phyloP scores from a whole-genome alignment of 306 rosid species.

The Begonia masoniana region DNA sequence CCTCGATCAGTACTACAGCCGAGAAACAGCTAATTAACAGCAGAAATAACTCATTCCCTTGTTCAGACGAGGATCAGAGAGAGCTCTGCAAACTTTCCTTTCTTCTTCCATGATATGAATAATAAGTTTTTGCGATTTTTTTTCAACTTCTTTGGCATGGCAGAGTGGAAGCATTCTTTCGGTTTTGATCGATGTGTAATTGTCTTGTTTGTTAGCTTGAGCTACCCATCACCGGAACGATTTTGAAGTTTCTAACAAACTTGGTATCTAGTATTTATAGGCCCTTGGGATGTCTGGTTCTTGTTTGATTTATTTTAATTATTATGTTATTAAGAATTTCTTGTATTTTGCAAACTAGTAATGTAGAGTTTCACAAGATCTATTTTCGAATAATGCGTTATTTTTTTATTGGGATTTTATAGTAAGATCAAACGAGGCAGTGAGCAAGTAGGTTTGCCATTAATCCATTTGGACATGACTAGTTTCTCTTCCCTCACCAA shows the following conservation, averaged over 20 bases:
- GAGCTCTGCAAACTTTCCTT: slow-evolving; percentile 3
- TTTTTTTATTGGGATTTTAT: no score
- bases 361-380: no score
- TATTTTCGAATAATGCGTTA: no score
- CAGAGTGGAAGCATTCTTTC: not conserved
- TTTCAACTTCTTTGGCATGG: not conserved
- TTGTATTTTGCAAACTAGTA: no score
- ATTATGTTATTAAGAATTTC: not conserved
- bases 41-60: slow-evolving; percentile 10
- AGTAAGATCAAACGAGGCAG: no score
- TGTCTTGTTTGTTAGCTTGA: not conserved
- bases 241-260: not conserved
- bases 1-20: slow-evolving; percentile 79
- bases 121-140: not conserved
- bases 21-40: slow-evolving; percentile 75
- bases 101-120: not conserved
- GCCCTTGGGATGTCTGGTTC: not conserved
- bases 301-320: not conserved
- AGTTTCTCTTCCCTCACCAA: no score
- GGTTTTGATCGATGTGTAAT: not conserved
- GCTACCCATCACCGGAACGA: not conserved
- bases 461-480: no score
- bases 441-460: no score
- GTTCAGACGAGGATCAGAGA: slow-evolving; percentile 9
- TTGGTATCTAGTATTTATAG: not conserved